Percentiles rank a stretch among this genome's conserved stretches.
Conservation (phyloP, 192 early-diverging fungal genomes). For the Haplosporangium gracile region DNA sequence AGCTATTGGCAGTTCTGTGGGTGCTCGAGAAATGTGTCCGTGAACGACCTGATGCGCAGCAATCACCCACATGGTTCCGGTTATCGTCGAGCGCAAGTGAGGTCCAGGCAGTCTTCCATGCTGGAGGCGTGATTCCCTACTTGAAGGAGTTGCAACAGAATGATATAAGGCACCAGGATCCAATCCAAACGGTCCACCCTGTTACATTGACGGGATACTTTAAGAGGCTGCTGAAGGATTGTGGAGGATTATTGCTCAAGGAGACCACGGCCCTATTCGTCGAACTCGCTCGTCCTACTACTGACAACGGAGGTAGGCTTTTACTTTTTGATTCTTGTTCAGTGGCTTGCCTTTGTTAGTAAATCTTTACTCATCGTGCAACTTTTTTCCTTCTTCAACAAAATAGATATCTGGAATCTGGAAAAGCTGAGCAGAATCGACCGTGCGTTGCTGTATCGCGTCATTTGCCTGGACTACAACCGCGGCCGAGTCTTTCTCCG, state of each 20-base stretch:
- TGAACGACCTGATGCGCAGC: constrained; percentile 36
- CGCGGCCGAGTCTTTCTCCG: constrained; percentile 38
- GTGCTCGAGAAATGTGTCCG: constrained; percentile 37
- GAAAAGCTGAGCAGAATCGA: constrained; percentile 36
- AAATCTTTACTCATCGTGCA: neutral
- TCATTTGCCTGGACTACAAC: constrained; percentile 42
- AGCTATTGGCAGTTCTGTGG: constrained; percentile 45
- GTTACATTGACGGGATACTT: constrained; percentile 51
- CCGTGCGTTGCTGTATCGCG: constrained; percentile 33
- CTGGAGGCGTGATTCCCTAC: constrained; percentile 38
- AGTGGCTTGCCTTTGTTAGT: neutral
- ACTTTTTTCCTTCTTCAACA: neutral
- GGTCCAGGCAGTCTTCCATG: constrained; percentile 22
- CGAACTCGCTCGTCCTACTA: constrained; percentile 36
- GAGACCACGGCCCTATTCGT: constrained; percentile 44
- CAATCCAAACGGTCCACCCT: constrained; percentile 30
- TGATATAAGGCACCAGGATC: constrained; percentile 16
- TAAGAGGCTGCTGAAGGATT: constrained; percentile 34
- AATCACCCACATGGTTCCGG: constrained; percentile 53
- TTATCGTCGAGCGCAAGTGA: constrained; percentile 46
- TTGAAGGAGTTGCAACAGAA: constrained; percentile 24
- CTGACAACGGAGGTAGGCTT: constrained; percentile 37
- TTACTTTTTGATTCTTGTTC: neutral
- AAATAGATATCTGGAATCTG: constrained; percentile 38
- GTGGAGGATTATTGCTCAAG: constrained; percentile 35